phyloP scores from a whole-genome alignment of 2,329 filamentous ascomycete genomes.

The Bipolaris oryzae region DNA sequence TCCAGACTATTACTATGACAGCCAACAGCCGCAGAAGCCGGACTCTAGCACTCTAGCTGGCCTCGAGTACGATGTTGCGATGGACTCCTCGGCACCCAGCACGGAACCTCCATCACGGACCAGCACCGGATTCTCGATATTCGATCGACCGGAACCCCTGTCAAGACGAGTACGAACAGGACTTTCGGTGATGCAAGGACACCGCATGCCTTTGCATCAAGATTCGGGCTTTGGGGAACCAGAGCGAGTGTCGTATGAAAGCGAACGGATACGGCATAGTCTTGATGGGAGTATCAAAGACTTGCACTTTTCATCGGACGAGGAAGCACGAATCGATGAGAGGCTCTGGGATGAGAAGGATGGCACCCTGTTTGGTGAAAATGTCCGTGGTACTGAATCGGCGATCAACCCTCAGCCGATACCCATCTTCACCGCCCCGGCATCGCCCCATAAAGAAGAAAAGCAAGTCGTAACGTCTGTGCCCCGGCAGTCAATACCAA shows the following conservation, averaged over 20 bases:
- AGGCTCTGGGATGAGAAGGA: conserved; percentile 36
- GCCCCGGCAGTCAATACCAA: conserved; percentile 2
- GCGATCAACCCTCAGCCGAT: conserved; percentile 18
- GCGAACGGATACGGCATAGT: conserved; percentile 33
- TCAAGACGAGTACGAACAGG: conserved; percentile 23
- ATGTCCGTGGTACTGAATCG: conserved; percentile 22
- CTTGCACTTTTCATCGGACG: conserved; percentile 13
- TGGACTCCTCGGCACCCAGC: conserved; percentile 35
- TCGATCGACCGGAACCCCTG: conserved; percentile 24
- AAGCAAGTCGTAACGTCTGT: conserved; percentile 6
- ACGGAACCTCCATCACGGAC: conserved; percentile 34
- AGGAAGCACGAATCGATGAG: conserved; percentile 32
- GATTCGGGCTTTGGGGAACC: conserved; percentile 44
- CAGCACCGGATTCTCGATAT: conserved; percentile 36
- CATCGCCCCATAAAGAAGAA: conserved; percentile 4
- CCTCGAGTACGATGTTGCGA: conserved; percentile 40
- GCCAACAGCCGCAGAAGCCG: conserved; percentile 22
- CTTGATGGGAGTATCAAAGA: conserved; percentile 33
- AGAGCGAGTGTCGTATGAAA: conserved; percentile 29
- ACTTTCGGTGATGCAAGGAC: conserved; percentile 30
- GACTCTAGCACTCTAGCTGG: conserved; percentile 34
- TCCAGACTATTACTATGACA: conserved; percentile 14
- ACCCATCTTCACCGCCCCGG: conserved; percentile 8
- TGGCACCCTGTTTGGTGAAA: conserved; percentile 25
- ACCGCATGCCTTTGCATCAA: conserved; percentile 42